Percentiles rank a stretch among this genome's conserved stretches.
Conservation (phyloP, 768 basidiomycete species). For the Suillus americanus region DNA sequence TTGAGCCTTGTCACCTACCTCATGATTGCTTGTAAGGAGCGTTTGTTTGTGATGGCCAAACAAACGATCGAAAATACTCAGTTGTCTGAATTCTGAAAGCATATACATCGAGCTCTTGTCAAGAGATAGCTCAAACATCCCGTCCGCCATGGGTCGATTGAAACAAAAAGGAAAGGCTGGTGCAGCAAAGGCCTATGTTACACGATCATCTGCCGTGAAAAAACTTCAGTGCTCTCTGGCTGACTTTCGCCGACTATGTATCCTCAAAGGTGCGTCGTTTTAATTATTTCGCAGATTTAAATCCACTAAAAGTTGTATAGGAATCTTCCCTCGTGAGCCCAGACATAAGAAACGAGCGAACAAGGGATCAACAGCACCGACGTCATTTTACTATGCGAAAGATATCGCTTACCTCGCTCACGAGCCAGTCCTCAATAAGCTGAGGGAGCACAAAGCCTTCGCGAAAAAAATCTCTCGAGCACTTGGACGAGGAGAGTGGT, state of each 20-base stretch:
- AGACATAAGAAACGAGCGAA: slow-evolving; percentile 89
- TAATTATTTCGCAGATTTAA: slow-evolving; percentile 5
- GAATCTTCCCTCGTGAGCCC: slow-evolving; percentile 97
- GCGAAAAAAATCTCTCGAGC: slow-evolving; percentile 95
- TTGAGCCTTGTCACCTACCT: slow-evolving; percentile 25
- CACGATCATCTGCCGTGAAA: slow-evolving; percentile 87
- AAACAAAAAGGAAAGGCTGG: slow-evolving; percentile 87
- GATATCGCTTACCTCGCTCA: slow-evolving; percentile 97
- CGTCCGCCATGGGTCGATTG: slow-evolving; percentile 64
- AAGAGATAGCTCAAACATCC: not conserved
- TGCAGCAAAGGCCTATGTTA: slow-evolving; percentile 89
- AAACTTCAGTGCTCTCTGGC: slow-evolving; percentile 96
- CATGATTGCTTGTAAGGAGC: slow-evolving; percentile 25
- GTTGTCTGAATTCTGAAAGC: not conserved
- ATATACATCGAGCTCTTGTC: not conserved
- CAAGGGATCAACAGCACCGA: slow-evolving; percentile 95
- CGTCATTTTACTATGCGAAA: slow-evolving; percentile 97
- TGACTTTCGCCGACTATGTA: slow-evolving; percentile 95
- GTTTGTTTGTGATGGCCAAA: slow-evolving; percentile 33
- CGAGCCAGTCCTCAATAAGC: slow-evolving; percentile 90
- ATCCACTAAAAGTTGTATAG: slow-evolving; percentile 39
- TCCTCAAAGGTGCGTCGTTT: slow-evolving; percentile 81
- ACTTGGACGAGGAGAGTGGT: slow-evolving; percentile 93
- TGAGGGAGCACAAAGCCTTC: slow-evolving; percentile 97
- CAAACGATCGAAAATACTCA: slow-evolving; percentile 15